Base-by-base conservation (phyloP, 2,329 filamentous ascomycete genomes). In the Zymoseptoria brevis region DNA sequence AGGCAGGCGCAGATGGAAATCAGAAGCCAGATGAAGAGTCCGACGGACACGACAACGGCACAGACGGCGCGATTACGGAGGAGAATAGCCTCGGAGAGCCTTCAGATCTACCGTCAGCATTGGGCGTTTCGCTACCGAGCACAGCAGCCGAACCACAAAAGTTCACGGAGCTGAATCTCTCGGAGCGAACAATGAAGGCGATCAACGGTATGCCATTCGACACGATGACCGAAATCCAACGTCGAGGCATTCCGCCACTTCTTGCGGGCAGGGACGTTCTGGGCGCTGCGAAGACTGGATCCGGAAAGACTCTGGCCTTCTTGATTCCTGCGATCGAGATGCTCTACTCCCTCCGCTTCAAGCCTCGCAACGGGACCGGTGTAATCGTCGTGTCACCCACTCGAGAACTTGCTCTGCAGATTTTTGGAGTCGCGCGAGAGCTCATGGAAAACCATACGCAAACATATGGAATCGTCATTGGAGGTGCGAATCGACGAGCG, bases 201-300 rank as follows among this genome's bases (percentile, higher is more conserved):
- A 91, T 96, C 67, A 77, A 86, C 59, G 89, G 88, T 64, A 97
- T 99, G 93, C 89, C 89, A 13, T 96, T 97, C 73, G 87, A 88
- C 70, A 92, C 82, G 53, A 96, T 99, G 92, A 97, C 94, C 0
- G 89, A 94, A 73, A 96, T 97, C 66, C 94, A 97, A 75, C 83
- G 85, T 68, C 83, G 88, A 71, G 88, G 87, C 11, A 96, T 97
- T 58, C 92, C 93, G 4, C 91, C 92, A 19, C 80, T 95, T 53
- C 80, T 97, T 60, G 90, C 92, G 50, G 94, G 94, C 64, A 87
- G 88, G 72, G 93, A 97, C 77, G 89, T 97, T 21, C 83, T 99
- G 51, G 94, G 94, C 69, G 93, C 93, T 30, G 94, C 94, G 55
- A 97, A 97, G 81, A 96, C 92, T 2, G 92, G 92, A 50, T 95